A percentile compares a stretch with the other conserved stretches of the same genome.
phyloP scores from a whole-genome alignment of 2,329 filamentous ascomycete genomes.

The Cladophialophora bantiana region DNA sequence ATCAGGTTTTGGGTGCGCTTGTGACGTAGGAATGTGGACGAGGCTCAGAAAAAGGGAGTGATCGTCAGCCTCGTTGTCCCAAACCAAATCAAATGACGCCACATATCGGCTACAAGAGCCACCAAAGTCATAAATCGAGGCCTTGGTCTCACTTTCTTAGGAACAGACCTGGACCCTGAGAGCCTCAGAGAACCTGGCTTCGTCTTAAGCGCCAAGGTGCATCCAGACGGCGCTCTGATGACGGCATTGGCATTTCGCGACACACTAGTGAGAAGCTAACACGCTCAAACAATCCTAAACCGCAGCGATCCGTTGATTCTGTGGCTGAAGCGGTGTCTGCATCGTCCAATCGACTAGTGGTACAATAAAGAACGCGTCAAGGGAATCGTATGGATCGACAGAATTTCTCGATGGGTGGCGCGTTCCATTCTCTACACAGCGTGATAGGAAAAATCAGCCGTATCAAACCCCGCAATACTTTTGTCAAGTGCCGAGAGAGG shows the following conservation, averaged over 20 bases:
- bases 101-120: constrained; percentile 18
- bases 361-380: constrained; percentile 3
- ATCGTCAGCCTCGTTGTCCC: constrained; percentile 30
- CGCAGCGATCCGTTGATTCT: constrained; percentile 13
- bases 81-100: constrained; percentile 31
- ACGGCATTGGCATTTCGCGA: constrained; percentile 24
- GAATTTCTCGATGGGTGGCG: not conserved
- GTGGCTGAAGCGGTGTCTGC: constrained; percentile 20
- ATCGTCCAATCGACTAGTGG: not conserved
- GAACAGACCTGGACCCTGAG: constrained; percentile 9
- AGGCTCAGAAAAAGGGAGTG: constrained; percentile 23
- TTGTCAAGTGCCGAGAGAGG: not conserved
- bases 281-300: not conserved
- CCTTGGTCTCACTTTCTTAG: constrained; percentile 18
- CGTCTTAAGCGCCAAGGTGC: constrained; percentile 3
- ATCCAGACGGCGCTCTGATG: constrained; percentile 15
- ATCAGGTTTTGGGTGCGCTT: constrained; percentile 18
- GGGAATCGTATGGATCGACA: not conserved
- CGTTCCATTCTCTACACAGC: not conserved
- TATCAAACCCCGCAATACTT: not conserved
- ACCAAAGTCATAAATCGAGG: not conserved
- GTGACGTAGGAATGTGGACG: constrained; percentile 24
- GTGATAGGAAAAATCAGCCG: not conserved
- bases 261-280: not conserved
- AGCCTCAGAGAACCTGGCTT: not conserved